A percentile compares a stretch with the other conserved stretches of the same genome.
Evolutionary conservation across 192 early-diverging fungal species (phyloP).

Genomic region (Dispira simplex): DNA sequence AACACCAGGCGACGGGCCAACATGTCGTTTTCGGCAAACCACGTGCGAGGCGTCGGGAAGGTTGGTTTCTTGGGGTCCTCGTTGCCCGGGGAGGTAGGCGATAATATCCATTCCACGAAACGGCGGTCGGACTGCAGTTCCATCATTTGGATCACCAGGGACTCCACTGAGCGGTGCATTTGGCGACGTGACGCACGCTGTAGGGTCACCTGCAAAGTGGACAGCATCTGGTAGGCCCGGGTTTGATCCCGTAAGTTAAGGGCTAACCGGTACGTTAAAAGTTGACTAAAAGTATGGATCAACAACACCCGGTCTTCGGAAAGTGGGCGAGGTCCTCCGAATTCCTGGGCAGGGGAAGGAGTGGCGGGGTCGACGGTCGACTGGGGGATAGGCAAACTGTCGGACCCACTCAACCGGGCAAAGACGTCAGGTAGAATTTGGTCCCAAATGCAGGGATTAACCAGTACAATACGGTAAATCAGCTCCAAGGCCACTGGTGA

Average conservation of each 20-base stretch:
- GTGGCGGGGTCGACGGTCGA: too few relatives aligned
- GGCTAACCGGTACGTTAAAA: slow-evolving; percentile 56
- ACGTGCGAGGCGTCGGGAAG: slow-evolving; percentile 18
- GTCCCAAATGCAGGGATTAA: slow-evolving; percentile 57
- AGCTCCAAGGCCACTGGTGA: slow-evolving; percentile 60
- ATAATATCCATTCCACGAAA: slow-evolving; percentile 24
- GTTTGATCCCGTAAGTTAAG: slow-evolving; percentile 59
- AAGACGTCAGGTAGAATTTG: slow-evolving; percentile 56
- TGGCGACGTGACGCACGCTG: slow-evolving; percentile 47
- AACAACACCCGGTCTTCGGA: slow-evolving; percentile 36
- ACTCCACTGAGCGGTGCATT: slow-evolving; percentile 48
- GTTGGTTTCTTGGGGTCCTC: background rate
- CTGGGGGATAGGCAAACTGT: slow-evolving; percentile 35
- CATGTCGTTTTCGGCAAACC: slow-evolving; percentile 46
- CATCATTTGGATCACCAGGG: slow-evolving; percentile 46
- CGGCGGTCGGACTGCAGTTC: slow-evolving; percentile 28
- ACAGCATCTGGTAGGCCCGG: slow-evolving; percentile 42
- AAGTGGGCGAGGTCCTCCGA: slow-evolving; percentile 18
- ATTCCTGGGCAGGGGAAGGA: background rate
- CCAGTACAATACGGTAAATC: slow-evolving; percentile 60
- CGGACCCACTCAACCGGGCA: slow-evolving; percentile 50
- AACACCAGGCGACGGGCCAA: slow-evolving; percentile 34
- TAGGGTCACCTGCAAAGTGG: slow-evolving; percentile 49
- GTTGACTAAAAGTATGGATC: slow-evolving; percentile 56
- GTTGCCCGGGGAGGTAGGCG: too few relatives aligned